Conservation (phyloP, 2,329 filamentous ascomycete genomes). For the Neofusicoccum sp. region DNA sequence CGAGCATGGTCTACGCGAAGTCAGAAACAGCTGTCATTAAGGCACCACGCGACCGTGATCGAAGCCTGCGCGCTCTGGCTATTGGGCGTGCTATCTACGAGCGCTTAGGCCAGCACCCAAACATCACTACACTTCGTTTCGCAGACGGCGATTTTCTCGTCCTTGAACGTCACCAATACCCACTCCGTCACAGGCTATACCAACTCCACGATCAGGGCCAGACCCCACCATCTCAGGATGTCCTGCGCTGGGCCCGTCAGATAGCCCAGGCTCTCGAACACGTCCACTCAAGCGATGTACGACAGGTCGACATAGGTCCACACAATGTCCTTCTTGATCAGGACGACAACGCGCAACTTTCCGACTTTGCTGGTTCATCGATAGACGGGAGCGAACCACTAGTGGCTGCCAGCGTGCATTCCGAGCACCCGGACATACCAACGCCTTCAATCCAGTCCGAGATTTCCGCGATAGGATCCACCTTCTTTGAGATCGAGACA, state of each 20-base stretch:
- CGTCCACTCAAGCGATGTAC: conserved; percentile 23
- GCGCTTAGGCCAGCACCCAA: conserved; percentile 18
- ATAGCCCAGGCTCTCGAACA: conserved; percentile 24
- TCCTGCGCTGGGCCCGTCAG: conserved; percentile 25
- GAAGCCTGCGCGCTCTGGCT: no score
- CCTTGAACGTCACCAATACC: conserved; percentile 20
- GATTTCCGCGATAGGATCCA: conserved; percentile 26
- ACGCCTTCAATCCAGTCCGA: conserved; percentile 22
- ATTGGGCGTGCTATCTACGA: conserved; percentile 19
- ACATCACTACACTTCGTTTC: conserved; percentile 1
- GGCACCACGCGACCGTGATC: no score
- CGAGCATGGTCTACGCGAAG: no score
- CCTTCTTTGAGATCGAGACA: conserved; percentile 26
- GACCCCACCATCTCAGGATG: background rate
- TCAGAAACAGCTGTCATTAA: no score
- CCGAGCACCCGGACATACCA: conserved; percentile 15
- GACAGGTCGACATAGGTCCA: conserved; percentile 26
- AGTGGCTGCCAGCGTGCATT: conserved; percentile 1
- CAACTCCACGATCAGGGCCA: conserved; percentile 9
- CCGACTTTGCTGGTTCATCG: conserved; percentile 28
- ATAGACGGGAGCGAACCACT: conserved; percentile 25
- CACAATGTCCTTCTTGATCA: conserved; percentile 27
- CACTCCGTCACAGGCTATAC: conserved; percentile 17
- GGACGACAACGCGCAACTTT: conserved; percentile 24
- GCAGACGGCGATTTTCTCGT: background rate